These are phyloP conservation scores for Geoglossum glabrum DNA, from an alignment of 495 filamentous ascomycete genomes.

Conservation along the genomic window DNA sequence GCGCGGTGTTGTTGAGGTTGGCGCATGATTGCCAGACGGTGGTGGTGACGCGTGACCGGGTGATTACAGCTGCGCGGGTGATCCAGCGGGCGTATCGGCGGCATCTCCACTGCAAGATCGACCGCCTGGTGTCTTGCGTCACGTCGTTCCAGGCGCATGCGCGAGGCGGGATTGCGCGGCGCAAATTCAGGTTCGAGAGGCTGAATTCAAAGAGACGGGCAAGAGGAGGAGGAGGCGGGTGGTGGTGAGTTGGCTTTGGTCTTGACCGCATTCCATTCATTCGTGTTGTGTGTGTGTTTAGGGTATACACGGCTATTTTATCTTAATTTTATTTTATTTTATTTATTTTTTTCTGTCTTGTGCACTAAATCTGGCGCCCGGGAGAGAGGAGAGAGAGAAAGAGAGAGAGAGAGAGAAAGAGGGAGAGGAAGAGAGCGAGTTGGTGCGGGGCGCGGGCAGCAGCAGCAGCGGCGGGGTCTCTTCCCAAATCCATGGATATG, in stretches of 20 bases:
- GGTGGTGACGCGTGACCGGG: conserved; percentile 12
- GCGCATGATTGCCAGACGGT: conserved; percentile 18
- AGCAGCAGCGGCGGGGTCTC: too few species aligned
- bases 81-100: conserved; percentile 3
- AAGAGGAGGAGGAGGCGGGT: neutral
- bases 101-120: conserved; percentile 13
- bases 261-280: too few species aligned
- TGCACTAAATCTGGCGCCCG: too few species aligned
- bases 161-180: neutral
- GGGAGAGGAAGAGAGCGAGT: too few species aligned
- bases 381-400: too few species aligned
- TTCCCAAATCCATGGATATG: too few species aligned
- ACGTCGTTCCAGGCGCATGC: neutral
- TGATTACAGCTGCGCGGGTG: conserved; percentile 14
- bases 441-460: too few species aligned
- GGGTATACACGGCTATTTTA: too few species aligned
- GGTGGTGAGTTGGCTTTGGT: neutral
- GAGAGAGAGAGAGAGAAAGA: too few species aligned
- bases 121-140: neutral
- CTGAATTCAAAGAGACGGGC: neutral
- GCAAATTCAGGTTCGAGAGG: neutral
- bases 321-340: too few species aligned
- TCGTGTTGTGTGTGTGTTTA: too few species aligned
- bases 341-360: too few species aligned
- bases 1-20: conserved; percentile 12